Evolutionary conservation across 2,329 filamentous ascomycete genomes (phyloP), one percentile per base, ranked within the genome.

Genomic region (Xylaria sp.): DNA sequence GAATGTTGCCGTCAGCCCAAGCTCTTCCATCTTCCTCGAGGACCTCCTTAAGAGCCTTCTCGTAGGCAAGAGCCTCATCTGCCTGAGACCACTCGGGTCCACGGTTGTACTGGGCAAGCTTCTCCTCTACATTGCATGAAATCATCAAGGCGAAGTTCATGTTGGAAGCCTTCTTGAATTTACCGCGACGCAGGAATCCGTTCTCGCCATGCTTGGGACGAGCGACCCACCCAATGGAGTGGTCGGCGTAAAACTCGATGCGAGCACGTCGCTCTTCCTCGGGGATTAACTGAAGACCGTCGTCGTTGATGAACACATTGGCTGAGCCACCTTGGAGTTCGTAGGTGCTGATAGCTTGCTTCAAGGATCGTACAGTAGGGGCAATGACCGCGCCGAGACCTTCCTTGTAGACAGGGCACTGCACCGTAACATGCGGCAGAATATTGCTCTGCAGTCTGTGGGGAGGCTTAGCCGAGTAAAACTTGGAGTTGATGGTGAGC

Each of bases 361-460:
- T 93, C 80, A 94, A 86, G 1, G 92, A 94, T 75, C 89, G 89
- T 75, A 94, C 88, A 0, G 92, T 95, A 8, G 92, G 92, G 23
- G 85, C 87, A 75, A 94, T 94, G 79, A 97, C 93, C 69, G 84
- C 88, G 42, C 82, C 82, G 2, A 97, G 85, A 72, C 93, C 92
- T 79, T 97, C 93, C 79, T 95, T 96, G 83, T 96, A 97, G 0
- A 97, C 92, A 4, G 93, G 93, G 78, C 92, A 94, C 77, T 97
- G 93, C 50, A 97, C 92, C 2, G 92, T 95, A 71, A 93, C 85
- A 76, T 93, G 92, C 1, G 91, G 92, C 18, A 94, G 84, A 29
- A 83, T 77, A 6, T 81, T 75, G 1, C 80, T 82, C 65, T 87
- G 86, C 32, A 94, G 80, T 57, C 91, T 84, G 23, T 86, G 86